Conservation (phyloP, 2,329 filamentous ascomycete genomes). For the Penicillium sp. region DNA sequence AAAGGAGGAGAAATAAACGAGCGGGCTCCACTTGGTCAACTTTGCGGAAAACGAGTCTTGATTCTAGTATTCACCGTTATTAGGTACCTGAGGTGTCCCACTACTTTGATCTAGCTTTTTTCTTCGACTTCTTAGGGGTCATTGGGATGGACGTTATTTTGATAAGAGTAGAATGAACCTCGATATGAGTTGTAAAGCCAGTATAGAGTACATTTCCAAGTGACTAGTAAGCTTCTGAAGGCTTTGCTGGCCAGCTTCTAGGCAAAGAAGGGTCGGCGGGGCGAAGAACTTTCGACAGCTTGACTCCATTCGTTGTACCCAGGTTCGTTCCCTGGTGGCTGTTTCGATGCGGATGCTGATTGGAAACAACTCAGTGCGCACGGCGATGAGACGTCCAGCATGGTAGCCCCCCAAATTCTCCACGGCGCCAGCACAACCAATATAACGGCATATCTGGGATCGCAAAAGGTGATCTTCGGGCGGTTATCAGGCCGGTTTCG, state of each 20-base stretch:
- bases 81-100: background rate
- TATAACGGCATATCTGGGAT: background rate
- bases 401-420: background rate
- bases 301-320: background rate
- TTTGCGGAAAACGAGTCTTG: background rate
- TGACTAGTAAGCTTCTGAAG: background rate
- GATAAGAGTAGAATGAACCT: background rate
- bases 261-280: background rate
- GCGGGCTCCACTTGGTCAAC: slow-evolving; percentile 11
- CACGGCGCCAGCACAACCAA: background rate
- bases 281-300: background rate
- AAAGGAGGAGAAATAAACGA: slow-evolving; percentile 2
- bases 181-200: background rate
- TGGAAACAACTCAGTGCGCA: slow-evolving; percentile 6
- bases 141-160: background rate
- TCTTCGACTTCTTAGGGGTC: background rate
- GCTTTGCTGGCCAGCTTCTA: background rate
- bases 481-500: slow-evolving; percentile 3
- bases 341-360: slow-evolving; percentile 7
- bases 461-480: background rate
- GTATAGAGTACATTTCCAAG: background rate
- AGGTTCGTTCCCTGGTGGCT: slow-evolving; percentile 1
- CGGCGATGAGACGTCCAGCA: background rate
- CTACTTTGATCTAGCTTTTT: background rate
- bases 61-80: slow-evolving; percentile 11